A percentile compares a stretch with the other conserved stretches of the same genome.
phyloP scores from a whole-genome alignment of 352 stramenopile genomes.

The Phytophthora tubulina region DNA sequence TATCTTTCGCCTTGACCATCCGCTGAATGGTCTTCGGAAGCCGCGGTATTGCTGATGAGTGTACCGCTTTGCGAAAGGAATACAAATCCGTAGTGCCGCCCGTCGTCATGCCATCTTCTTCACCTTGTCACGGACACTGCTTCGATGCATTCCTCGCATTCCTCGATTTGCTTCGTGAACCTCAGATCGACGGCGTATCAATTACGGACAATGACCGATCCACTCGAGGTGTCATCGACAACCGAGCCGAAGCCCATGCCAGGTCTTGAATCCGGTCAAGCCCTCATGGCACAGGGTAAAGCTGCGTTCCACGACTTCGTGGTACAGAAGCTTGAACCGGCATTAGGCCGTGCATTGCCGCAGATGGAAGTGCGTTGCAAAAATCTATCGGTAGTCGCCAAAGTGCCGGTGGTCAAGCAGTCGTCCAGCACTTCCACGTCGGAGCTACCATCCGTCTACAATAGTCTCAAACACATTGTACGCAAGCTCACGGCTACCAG shows the following conservation, averaged over 20 bases:
- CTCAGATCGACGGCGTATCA: neutral
- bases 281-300: slow-evolving; percentile 35
- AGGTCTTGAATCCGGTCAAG: slow-evolving; percentile 24
- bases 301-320: slow-evolving; percentile 42
- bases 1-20: neutral
- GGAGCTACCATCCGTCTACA: slow-evolving; percentile 47
- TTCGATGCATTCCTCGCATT: slow-evolving; percentile 10
- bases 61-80: neutral
- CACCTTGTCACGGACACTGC: neutral
- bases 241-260: neutral
- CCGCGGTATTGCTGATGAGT: neutral
- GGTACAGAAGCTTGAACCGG: slow-evolving; percentile 31
- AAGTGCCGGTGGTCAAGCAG: slow-evolving; percentile 30
- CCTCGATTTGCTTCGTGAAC: slow-evolving; percentile 6
- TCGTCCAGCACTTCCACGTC: neutral
- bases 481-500: slow-evolving; percentile 19
- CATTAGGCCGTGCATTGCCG: neutral
- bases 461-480: slow-evolving; percentile 31
- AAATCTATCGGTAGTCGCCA: slow-evolving; percentile 36
- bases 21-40: neutral
- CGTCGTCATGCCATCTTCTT: neutral
- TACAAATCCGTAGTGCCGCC: too few relatives aligned
- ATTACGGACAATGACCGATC: neutral
- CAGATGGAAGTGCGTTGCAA: slow-evolving; percentile 53
- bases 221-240: neutral